phyloP scores from a whole-genome alignment of 352 stramenopile species.

The Pythium insidiosum region DNA sequence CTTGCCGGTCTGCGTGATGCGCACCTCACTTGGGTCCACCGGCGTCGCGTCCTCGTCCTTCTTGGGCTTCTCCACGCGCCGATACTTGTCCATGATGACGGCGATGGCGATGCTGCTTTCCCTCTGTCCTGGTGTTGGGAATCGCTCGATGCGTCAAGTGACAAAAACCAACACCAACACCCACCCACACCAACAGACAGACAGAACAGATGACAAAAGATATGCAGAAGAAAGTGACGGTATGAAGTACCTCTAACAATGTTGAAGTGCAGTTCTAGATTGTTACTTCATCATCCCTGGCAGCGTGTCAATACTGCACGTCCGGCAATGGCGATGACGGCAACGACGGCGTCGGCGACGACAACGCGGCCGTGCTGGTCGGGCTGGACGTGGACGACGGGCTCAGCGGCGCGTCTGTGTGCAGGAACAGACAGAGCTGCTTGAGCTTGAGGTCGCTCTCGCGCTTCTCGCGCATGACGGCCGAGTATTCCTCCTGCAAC shows the following conservation, averaged over 20 bases:
- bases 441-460: conserved; percentile 46
- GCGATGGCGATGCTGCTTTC: neutral
- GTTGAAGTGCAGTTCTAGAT: conserved; percentile 12
- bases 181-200: neutral
- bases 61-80: conserved; percentile 57
- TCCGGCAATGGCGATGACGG: conserved; percentile 6
- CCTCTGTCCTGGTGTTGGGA: neutral
- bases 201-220: conserved; percentile 1
- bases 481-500: conserved; percentile 41
- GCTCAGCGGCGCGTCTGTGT: conserved; percentile 10
- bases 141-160: conserved; percentile 4
- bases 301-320: neutral
- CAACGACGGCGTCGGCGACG: conserved; percentile 4
- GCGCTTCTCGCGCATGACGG: conserved; percentile 33
- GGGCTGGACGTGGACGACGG: neutral
- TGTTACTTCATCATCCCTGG: conserved; percentile 2
- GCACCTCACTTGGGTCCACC: conserved; percentile 66
- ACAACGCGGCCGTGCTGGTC: neutral
- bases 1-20: conserved; percentile 78
- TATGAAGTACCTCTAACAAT: conserved; percentile 4
- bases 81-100: conserved; percentile 75
- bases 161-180: too few species aligned
- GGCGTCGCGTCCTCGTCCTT: conserved; percentile 27
- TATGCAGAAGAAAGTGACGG: conserved; percentile 10
- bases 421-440: conserved; percentile 46